A percentile compares a stretch with the other conserved stretches of the same genome.
Evolutionary conservation across 306 rosid genomes (phyloP).

Genomic region (Fagus sylvatica): DNA sequence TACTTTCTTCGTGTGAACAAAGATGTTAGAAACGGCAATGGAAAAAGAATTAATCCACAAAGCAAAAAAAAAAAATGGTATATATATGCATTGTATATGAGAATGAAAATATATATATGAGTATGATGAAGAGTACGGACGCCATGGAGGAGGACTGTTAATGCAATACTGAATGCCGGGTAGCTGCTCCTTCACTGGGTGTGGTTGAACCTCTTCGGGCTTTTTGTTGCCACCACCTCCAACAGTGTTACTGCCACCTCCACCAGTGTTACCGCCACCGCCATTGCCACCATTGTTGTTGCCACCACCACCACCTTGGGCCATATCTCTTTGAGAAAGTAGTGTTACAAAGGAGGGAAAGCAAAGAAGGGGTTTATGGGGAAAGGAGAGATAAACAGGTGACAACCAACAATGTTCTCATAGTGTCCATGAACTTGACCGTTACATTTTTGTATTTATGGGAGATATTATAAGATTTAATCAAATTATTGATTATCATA

Average conservation of each 20-base stretch:
- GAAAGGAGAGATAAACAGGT: not conserved
- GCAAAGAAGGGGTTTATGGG: not conserved
- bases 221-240: constrained; percentile 18
- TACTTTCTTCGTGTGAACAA: too few species aligned
- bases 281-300: not conserved
- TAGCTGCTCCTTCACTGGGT: constrained; percentile 60
- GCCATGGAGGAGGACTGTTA: constrained; percentile 86
- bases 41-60: not conserved
- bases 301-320: constrained; percentile 13
- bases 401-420: not conserved
- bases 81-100: too few species aligned
- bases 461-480: not conserved
- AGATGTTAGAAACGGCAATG: too few species aligned
- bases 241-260: not conserved
- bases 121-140: constrained; percentile 29
- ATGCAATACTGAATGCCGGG: constrained; percentile 77
- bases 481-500: not conserved
- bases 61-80: too few species aligned
- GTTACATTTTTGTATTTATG: not conserved
- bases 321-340: constrained; percentile 22
- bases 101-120: too few species aligned
- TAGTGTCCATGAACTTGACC: constrained; percentile 4
- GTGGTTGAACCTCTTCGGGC: constrained; percentile 43
- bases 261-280: not conserved
- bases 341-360: not conserved